phyloP scores from a whole-genome alignment of 495 filamentous ascomycete species.

The Aspergillus ostianus region DNA sequence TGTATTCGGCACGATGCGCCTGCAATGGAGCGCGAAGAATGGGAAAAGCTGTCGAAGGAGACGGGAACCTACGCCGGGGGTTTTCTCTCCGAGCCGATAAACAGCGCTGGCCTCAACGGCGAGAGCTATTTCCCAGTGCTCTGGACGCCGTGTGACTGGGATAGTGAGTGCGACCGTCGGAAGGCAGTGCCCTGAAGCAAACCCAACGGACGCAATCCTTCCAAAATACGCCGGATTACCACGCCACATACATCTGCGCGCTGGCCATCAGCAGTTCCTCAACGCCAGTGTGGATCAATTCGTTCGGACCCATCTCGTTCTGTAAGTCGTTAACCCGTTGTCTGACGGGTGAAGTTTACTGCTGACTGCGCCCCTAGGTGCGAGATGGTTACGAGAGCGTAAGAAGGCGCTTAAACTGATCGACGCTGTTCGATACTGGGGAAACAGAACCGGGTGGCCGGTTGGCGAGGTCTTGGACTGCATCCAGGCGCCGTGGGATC shows the following conservation, averaged over 20 bases:
- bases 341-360: too few species aligned
- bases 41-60: slow-evolving; percentile 12
- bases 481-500: too few species aligned
- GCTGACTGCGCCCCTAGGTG: slow-evolving; percentile 10
- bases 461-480: slow-evolving; percentile 5
- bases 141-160: too few species aligned
- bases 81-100: slow-evolving; percentile 23
- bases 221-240: slow-evolving; percentile 20
- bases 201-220: slow-evolving; percentile 8
- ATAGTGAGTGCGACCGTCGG: too few species aligned
- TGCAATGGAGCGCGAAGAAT: slow-evolving; percentile 2
- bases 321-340: slow-evolving; percentile 23
- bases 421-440: slow-evolving; percentile 6
- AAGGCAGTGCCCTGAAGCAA: slow-evolving; percentile 12
- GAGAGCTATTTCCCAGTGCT: too few species aligned
- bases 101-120: slow-evolving; percentile 4
- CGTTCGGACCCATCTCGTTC: slow-evolving; percentile 38
- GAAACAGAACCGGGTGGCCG: slow-evolving; percentile 27
- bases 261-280: slow-evolving; percentile 35
- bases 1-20: slow-evolving; percentile 17
- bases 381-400: slow-evolving; percentile 20
- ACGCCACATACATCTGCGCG: slow-evolving; percentile 29
- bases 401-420: slow-evolving; percentile 5
- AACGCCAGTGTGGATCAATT: slow-evolving; percentile 34
- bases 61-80: slow-evolving; percentile 18